phyloP scores from a whole-genome alignment of 2,329 filamentous ascomycete genomes.

The Aspergillus clavatus region DNA sequence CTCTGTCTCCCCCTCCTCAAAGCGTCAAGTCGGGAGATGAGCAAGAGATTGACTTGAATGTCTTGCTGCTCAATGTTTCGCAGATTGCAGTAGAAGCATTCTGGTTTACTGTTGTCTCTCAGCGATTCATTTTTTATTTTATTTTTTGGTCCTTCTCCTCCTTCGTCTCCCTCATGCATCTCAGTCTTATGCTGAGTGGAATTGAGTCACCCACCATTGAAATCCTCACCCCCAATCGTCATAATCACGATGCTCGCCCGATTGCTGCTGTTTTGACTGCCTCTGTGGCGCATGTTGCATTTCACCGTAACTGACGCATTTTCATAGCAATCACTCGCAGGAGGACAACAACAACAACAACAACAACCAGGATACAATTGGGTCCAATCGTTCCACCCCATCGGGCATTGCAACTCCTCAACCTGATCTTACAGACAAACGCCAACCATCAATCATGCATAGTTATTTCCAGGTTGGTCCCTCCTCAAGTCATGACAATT shows the following conservation, averaged over 20 bases:
- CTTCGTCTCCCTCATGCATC: slow-evolving; percentile 3
- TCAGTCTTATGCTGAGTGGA: too few relatives aligned
- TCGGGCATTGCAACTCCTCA: slow-evolving; percentile 90
- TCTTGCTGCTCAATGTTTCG: too few relatives aligned
- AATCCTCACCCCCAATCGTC: too few relatives aligned
- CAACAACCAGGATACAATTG: slow-evolving; percentile 46
- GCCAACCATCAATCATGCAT: slow-evolving; percentile 87
- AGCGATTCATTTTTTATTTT: too few relatives aligned
- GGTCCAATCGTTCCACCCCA: slow-evolving; percentile 75
- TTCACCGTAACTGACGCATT: slow-evolving; percentile 24
- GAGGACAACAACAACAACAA: too few relatives aligned
- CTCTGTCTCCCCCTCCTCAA: neutral
- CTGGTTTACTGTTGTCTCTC: too few relatives aligned
- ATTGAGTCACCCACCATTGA: too few relatives aligned
- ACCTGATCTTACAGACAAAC: slow-evolving; percentile 90
- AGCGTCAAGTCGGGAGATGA: neutral
- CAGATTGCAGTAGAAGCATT: too few relatives aligned
- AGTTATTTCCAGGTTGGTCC: slow-evolving; percentile 99
- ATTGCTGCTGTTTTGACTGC: too few relatives aligned
- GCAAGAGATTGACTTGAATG: too few relatives aligned
- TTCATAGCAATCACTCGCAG: slow-evolving; percentile 25
- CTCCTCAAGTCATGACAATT: slow-evolving; percentile 66
- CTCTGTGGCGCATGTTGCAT: neutral
- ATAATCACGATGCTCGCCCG: too few relatives aligned
- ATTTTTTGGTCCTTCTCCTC: slow-evolving; percentile 7